Evolutionary conservation across 2,329 filamentous ascomycete species (phyloP).

Genomic region (Claviceps humidiphila): DNA sequence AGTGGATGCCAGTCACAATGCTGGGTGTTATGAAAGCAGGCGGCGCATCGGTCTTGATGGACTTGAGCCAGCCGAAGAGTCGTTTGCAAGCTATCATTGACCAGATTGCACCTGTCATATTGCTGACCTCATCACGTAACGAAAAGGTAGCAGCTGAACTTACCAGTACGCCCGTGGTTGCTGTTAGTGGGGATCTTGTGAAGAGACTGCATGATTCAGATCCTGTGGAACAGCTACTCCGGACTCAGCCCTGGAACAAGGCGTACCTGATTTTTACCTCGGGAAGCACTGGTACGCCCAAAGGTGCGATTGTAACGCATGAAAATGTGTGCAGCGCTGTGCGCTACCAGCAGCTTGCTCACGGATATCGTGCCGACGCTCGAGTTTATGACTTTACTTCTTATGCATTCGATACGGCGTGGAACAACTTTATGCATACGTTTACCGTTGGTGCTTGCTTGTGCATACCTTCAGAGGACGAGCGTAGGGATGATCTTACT

Average conservation of each 20-base stretch:
- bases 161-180: background rate
- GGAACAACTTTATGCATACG: constrained; percentile 2
- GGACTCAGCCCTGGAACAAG: background rate
- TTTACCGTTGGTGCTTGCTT: constrained; percentile 7
- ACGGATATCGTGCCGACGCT: constrained; percentile 8
- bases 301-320: constrained; percentile 14
- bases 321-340: constrained; percentile 10
- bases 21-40: constrained; percentile 4
- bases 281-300: constrained; percentile 13
- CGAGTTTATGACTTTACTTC: constrained; percentile 9
- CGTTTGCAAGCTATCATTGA: constrained; percentile 9
- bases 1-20: constrained; percentile 4
- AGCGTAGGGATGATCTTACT: constrained; percentile 4
- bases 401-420: constrained; percentile 5
- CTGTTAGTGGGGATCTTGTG: background rate
- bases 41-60: constrained; percentile 3
- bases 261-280: constrained; percentile 12
- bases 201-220: background rate
- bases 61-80: constrained; percentile 9
- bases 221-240: background rate
- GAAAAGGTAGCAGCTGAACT: constrained; percentile 5
- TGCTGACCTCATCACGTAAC: constrained; percentile 9
- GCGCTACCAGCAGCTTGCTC: constrained; percentile 8
- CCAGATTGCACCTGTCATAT: constrained; percentile 7
- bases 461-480: constrained; percentile 9